phyloP scores from a whole-genome alignment of 164 flowering plant species.

The Brasenia schreberi region DNA sequence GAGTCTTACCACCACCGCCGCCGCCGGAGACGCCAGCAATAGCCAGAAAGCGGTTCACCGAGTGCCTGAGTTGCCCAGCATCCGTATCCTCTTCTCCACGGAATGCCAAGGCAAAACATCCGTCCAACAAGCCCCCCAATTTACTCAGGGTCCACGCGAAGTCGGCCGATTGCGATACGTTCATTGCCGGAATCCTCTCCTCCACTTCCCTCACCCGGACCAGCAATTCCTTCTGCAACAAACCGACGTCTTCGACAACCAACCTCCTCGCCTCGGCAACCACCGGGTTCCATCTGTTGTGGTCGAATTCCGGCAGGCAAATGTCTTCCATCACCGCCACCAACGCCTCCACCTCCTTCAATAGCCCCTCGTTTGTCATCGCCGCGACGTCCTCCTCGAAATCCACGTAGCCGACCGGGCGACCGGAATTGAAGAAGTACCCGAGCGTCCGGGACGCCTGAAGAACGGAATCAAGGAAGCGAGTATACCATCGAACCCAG shows the following conservation, averaged over 20 bases:
- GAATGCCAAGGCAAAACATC: not conserved
- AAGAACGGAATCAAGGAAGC: slow-evolving; percentile 35
- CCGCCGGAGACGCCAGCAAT: not conserved
- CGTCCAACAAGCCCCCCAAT: not conserved
- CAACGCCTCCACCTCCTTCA: slow-evolving; percentile 29
- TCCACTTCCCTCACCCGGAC: slow-evolving; percentile 31
- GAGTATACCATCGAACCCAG: slow-evolving; percentile 64
- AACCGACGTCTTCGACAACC: slow-evolving; percentile 28
- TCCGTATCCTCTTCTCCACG: not conserved
- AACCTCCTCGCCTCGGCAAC: slow-evolving; percentile 29
- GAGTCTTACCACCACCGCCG: not conserved
- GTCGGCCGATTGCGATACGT: not conserved
- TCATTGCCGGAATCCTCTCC: slow-evolving; percentile 16
- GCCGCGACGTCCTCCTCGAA: slow-evolving; percentile 20
- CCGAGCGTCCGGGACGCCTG: slow-evolving; percentile 38
- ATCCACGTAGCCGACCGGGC: slow-evolving; percentile 1
- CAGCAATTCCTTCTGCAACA: slow-evolving; percentile 28
- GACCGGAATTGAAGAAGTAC: slow-evolving; percentile 24
- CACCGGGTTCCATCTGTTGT: slow-evolving; percentile 21
- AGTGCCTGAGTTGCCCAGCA: not conserved
- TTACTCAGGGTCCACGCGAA: not conserved
- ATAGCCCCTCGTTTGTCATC: slow-evolving; percentile 22
- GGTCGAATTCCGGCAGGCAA: slow-evolving; percentile 29
- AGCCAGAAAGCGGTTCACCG: not conserved
- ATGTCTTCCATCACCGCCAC: slow-evolving; percentile 31